Percentiles rank a stretch among this genome's conserved stretches.
These are phyloP conservation scores for Plasmodium gonderi DNA, from an alignment of 169 alveolate genomes.

Conservation along the genomic window DNA sequence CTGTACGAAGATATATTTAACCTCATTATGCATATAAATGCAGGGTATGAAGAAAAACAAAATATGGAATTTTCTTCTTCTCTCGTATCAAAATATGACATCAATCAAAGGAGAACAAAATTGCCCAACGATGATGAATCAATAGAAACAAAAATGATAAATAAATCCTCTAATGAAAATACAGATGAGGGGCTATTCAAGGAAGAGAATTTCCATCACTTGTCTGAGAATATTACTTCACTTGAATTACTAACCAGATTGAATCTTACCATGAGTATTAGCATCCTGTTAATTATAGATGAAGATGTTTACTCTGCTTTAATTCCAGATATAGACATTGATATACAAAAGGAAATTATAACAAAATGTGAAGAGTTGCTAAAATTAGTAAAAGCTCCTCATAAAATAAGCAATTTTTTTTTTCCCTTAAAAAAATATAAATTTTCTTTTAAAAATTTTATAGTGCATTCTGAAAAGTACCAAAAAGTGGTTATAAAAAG, in stretches of 20 bases:
- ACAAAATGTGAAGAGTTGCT: slow-evolving; percentile 21
- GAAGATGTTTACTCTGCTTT: neutral
- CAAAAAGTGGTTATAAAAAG: neutral
- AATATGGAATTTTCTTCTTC: no score
- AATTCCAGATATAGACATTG: neutral
- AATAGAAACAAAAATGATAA: neutral
- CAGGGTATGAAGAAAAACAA: neutral
- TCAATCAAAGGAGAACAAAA: neutral
- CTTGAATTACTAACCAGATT: slow-evolving; percentile 12
- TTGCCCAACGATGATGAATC: no score
- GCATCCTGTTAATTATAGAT: slow-evolving; percentile 28
- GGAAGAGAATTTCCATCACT: neutral
- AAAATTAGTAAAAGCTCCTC: slow-evolving; percentile 22
- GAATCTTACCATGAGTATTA: neutral
- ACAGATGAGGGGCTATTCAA: neutral
- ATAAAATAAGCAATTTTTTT: slow-evolving; percentile 5
- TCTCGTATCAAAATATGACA: no score
- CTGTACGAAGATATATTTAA: neutral
- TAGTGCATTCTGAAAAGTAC: neutral
- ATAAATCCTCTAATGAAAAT: neutral
- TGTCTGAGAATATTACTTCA: slow-evolving; percentile 1
- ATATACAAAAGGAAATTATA: slow-evolving; percentile 24
- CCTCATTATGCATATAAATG: neutral
- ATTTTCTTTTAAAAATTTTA: slow-evolving; percentile 15
- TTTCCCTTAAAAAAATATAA: slow-evolving; percentile 13